phyloP scores from a whole-genome alignment of 805 yeast species.

The Brettanomyces naardenensis region DNA sequence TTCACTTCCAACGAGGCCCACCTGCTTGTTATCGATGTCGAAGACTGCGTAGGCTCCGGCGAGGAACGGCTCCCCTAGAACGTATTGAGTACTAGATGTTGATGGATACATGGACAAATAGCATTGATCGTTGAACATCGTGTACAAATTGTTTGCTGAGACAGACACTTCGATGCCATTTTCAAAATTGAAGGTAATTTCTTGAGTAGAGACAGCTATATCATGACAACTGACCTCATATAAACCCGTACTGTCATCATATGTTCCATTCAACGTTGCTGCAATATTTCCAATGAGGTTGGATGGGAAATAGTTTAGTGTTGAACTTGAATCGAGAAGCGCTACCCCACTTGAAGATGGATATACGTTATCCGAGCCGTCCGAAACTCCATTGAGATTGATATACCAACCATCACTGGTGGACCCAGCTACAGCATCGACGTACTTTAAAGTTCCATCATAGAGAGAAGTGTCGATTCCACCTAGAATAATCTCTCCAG shows the following conservation, averaged over 20 bases:
- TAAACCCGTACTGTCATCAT: slow-evolving; percentile 11
- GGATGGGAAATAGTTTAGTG: slow-evolving; percentile 41
- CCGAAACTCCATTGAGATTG: slow-evolving; percentile 9
- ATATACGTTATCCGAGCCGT: slow-evolving; percentile 8
- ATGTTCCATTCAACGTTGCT: slow-evolving; percentile 10
- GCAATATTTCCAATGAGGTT: slow-evolving; percentile 13
- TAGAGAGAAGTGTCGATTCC: slow-evolving; percentile 24
- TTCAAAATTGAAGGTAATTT: slow-evolving; percentile 12
- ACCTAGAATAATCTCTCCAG: slow-evolving; percentile 26
- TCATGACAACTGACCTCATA: slow-evolving; percentile 17
- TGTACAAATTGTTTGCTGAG: slow-evolving; percentile 13
- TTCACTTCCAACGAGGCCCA: slow-evolving; percentile 38
- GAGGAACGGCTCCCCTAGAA: slow-evolving; percentile 62
- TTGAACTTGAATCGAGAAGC: slow-evolving; percentile 49
- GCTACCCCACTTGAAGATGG: slow-evolving; percentile 21
- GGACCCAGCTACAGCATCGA: slow-evolving; percentile 8
- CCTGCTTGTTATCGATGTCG: slow-evolving; percentile 48
- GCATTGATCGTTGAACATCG: slow-evolving; percentile 11
- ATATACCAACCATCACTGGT: slow-evolving; percentile 12
- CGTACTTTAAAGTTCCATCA: slow-evolving; percentile 15
- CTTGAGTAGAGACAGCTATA: slow-evolving; percentile 8
- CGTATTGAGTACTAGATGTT: slow-evolving; percentile 16
- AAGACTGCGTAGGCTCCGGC: slow-evolving; percentile 58
- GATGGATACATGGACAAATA: slow-evolving; percentile 14
- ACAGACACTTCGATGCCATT: slow-evolving; percentile 15